Evolutionary conservation across 306 rosid genomes (phyloP).

Genomic region (Citrullus amarus): DNA sequence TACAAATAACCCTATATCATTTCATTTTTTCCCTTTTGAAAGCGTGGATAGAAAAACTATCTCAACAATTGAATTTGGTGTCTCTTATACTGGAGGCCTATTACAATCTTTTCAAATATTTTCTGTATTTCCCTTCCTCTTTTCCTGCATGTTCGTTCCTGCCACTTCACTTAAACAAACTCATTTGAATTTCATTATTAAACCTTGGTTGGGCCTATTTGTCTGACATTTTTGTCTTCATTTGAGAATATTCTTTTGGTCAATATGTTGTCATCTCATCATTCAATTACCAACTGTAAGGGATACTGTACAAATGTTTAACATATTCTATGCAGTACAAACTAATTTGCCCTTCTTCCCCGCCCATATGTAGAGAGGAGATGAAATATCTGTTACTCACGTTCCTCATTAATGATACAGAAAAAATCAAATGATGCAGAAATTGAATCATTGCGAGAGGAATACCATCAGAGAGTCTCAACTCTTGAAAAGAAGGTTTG

Average conservation of each 20-base stretch:
- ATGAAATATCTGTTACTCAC: background rate
- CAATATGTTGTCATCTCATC: background rate
- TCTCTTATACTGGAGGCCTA: background rate
- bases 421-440: conserved; percentile 92
- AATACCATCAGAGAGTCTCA: conserved; percentile 91
- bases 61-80: background rate
- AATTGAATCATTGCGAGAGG: conserved; percentile 92
- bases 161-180: background rate
- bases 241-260: background rate
- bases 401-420: conserved; percentile 36
- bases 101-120: background rate
- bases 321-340: background rate
- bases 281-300: background rate
- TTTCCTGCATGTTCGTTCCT: background rate
- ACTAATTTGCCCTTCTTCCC: background rate
- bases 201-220: background rate
- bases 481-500: conserved; percentile 82
- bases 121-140: background rate
- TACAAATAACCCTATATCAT: background rate
- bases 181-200: background rate
- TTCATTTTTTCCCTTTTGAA: background rate
- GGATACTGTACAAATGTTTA: background rate
- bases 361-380: background rate
- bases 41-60: background rate
- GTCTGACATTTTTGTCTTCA: background rate